Base-by-base conservation (phyloP, 192 early-diverging fungal genomes). In the Radiomyces spectabilis region DNA sequence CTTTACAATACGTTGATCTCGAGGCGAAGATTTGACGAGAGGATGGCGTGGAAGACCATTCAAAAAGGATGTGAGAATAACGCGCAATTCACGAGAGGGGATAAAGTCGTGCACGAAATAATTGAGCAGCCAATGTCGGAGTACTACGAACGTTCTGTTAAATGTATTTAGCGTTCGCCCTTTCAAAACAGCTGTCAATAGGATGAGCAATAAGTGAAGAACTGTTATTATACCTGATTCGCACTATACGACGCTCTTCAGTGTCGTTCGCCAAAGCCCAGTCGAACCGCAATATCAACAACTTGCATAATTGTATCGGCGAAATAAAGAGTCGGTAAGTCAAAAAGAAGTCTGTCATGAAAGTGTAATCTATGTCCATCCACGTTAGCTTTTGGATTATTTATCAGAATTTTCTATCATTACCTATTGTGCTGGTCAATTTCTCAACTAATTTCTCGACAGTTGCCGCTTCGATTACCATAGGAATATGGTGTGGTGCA, bases 301-400 rank as follows among this genome's bases (percentile, higher is more conserved):
- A 39, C 43, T 72, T 69, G 32, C 78, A 73, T 25, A 82, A 49
- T 22, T 77, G 63, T 16, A 73, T 41, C 7, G 80, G 73, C 1
- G 61, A 42, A 7, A 82, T 66, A 39, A 82, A 82, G 27, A 66
- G 63, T n/a, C 80, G 75, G 30, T 76, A 82, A 24, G 78, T 80
- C 41, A 82, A 57, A 53, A 82, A 82, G 45, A 82, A 82, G 46
- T 82, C 80, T 34, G 80, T 80, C 48, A 82, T 61, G 21, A 78
- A 80, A 13, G 73, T 76, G 53, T 82, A 80, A 43, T 82, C 80
- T 74, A 27, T 13, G 22, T 45, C 4, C 19, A 44, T 24, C 27
- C 32, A 56, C 1, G 24, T 35, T n/a, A 33, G 21, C 10, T 27
- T 10, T 44, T 9, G 29, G 47, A 49, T 1, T 5, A 49, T 10